Evolutionary conservation across 75 land plant genomes (phyloP), one percentile per base, ranked within the genome.

Genomic region (Larix kaempferi): DNA sequence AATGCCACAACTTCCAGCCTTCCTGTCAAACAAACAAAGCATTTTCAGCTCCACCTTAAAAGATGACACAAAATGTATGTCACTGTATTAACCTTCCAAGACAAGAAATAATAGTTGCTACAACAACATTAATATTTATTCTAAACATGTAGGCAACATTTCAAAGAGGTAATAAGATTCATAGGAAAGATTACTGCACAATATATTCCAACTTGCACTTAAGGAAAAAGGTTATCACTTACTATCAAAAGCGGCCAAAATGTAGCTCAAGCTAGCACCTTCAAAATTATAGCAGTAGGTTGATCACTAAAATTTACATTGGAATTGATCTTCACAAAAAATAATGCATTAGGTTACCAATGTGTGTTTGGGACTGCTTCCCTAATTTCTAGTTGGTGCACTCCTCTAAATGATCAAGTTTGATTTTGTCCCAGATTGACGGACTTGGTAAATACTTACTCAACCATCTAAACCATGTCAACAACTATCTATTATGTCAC

Each of bases 1-100:
- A 96, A 26, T 96, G 99, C 99, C 99, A 96, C 55, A 96, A 88
- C 78, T 96, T 96, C 99, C 99, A 96, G 1, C 99, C 99, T 57
- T 96, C 99, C 99, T 96, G 85, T 29, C 60, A 63, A 64, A 52
- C 39, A 69, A 69, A 69, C 72, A 35, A 16, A 10, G 3, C 35
- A 69, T 21, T 69, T 39, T 69, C 72, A 69, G 72, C 72, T 69
- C 44, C 37, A 67, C 7, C 44, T 69, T 39, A 11, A 19, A 7
- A 33, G 8, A 69, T 41, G 44, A 39, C 44, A 19, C 52, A 69
- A 39, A 65, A 19, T 21, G 72, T 29, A 1, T 69, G 39, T 39
- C 39, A 65, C 17, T 69, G 44, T 17, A 69, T 69, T 3, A 69
- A 41, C 41, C 39, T 37, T 69, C 52, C 37, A 22, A 69, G 23